Evolutionary conservation across 768 basidiomycete genomes (phyloP).

Genomic region (Termitomyces bulborhizus): DNA sequence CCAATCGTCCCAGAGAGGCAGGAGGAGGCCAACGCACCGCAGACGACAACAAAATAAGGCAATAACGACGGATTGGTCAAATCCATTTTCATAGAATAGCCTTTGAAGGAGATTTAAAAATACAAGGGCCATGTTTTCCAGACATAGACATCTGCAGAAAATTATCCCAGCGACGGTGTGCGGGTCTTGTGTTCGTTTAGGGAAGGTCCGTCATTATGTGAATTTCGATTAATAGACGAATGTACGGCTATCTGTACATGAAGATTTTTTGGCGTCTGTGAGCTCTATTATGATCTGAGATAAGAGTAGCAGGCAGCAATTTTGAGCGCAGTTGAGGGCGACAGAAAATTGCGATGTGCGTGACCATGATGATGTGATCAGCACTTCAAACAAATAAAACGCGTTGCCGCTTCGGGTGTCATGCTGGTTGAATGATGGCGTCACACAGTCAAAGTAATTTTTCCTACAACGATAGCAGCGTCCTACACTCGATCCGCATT

Average conservation of each 20-base stretch:
- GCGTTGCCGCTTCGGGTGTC: too few species aligned
- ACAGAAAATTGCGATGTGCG: too few species aligned
- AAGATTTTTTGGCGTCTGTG: background rate
- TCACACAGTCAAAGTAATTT: too few species aligned
- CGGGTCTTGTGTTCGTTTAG: background rate
- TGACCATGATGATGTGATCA: too few species aligned
- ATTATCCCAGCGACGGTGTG: background rate
- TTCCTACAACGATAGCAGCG: too few species aligned
- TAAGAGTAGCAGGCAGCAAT: too few species aligned
- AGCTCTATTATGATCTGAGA: background rate
- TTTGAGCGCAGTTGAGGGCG: too few species aligned
- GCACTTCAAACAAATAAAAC: too few species aligned
- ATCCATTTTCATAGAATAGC: constrained; percentile 4
- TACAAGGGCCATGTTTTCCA: constrained; percentile 3
- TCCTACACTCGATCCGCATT: too few species aligned
- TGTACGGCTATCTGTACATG: background rate
- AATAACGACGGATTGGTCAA: constrained; percentile 12
- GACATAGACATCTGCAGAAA: background rate
- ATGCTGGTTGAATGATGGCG: too few species aligned
- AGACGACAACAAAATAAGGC: constrained; percentile 12
- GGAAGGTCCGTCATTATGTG: background rate
- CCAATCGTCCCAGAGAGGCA: constrained; percentile 15
- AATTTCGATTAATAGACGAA: background rate
- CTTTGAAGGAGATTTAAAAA: constrained; percentile 10
- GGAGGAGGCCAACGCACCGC: constrained; percentile 10